Evolutionary conservation across 1,284 basidiomycete genomes (phyloP).

Genomic region (Pterulicium gracile): DNA sequence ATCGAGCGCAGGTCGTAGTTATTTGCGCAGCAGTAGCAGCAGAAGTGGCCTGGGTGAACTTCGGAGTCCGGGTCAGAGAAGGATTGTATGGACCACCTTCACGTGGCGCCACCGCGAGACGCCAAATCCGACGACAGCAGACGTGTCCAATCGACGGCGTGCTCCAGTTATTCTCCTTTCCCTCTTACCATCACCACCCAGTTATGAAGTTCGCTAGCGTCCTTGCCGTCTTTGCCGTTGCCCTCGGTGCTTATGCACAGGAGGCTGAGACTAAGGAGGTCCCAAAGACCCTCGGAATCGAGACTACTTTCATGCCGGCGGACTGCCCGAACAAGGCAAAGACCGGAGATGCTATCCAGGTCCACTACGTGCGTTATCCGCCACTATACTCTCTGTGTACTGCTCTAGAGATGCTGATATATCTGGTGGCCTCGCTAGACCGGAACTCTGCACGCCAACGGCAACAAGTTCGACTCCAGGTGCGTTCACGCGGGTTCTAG

Average conservation of each 20-base stretch:
- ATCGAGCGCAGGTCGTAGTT: not conserved
- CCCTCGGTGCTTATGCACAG: conserved; percentile 22
- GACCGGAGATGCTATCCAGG: conserved; percentile 58
- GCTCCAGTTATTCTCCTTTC: too few species aligned
- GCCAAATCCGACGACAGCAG: too few species aligned
- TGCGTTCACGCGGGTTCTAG: conserved; percentile 15
- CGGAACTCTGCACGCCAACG: conserved; percentile 61
- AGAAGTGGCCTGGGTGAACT: not conserved
- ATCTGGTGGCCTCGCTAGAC: conserved; percentile 39
- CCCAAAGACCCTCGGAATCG: conserved; percentile 47
- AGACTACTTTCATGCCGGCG: conserved; percentile 48
- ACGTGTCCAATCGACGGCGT: too few species aligned
- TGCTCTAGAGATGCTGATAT: not conserved
- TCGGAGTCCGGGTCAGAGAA: not conserved
- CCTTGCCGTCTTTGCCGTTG: conserved; percentile 24
- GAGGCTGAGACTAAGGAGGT: conserved; percentile 18
- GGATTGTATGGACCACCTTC: not conserved
- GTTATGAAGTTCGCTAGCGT: conserved; percentile 19
- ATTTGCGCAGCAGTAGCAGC: not conserved
- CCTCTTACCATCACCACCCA: too few species aligned
- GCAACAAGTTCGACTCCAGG: conserved; percentile 80
- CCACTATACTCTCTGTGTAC: not conserved
- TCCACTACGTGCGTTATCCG: conserved; percentile 59
- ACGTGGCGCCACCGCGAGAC: too few species aligned
- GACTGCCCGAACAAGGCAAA: conserved; percentile 47